Percentiles rank a stretch among this genome's conserved stretches.
These are phyloP conservation scores for Vitis hybrid DNA, from an alignment of 177 flowering plant species.

Conservation along the genomic window DNA sequence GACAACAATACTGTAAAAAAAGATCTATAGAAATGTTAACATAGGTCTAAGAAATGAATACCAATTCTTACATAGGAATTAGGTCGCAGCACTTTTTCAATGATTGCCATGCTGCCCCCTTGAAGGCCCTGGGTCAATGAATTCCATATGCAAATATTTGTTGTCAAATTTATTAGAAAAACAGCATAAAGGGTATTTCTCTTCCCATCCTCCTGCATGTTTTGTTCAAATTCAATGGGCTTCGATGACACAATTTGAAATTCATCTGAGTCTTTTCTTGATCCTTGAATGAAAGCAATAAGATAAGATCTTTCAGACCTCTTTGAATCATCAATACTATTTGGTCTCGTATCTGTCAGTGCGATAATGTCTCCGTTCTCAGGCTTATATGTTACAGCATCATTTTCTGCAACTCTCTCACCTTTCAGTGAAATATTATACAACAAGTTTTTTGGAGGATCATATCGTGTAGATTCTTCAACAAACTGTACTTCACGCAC, in stretches of 20 bases:
- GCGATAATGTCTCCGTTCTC: slow-evolving; percentile 20
- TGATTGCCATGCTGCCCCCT: slow-evolving; percentile 6
- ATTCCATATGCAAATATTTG: slow-evolving; percentile 25
- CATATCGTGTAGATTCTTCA: slow-evolving; percentile 1
- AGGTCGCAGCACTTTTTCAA: slow-evolving; percentile 17
- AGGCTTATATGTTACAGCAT: slow-evolving; percentile 11
- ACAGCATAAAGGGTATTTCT: slow-evolving; percentile 18
- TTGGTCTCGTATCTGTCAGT: slow-evolving; percentile 21
- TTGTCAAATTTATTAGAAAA: slow-evolving; percentile 25
- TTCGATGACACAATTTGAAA: slow-evolving; percentile 17
- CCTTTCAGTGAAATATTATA: slow-evolving; percentile 4
- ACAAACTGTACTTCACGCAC: slow-evolving; percentile 17
- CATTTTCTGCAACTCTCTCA: not conserved
- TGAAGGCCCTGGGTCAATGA: slow-evolving; percentile 13
- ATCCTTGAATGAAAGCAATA: not conserved
- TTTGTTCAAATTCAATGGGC: slow-evolving; percentile 3
- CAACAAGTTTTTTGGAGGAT: slow-evolving; percentile 14
- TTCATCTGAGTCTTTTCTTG: too few species aligned
- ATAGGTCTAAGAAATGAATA: not conserved
- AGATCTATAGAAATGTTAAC: not conserved
- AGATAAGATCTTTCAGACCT: slow-evolving; percentile 6
- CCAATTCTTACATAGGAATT: slow-evolving; percentile 24
- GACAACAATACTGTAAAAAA: slow-evolving; percentile 2
- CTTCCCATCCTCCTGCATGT: not conserved
- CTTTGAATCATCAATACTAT: slow-evolving; percentile 19